Evolutionary conservation across 768 basidiomycete species (phyloP), one percentile per base, ranked within the genome.

Genomic region (Leccinellum rugosiceps): DNA sequence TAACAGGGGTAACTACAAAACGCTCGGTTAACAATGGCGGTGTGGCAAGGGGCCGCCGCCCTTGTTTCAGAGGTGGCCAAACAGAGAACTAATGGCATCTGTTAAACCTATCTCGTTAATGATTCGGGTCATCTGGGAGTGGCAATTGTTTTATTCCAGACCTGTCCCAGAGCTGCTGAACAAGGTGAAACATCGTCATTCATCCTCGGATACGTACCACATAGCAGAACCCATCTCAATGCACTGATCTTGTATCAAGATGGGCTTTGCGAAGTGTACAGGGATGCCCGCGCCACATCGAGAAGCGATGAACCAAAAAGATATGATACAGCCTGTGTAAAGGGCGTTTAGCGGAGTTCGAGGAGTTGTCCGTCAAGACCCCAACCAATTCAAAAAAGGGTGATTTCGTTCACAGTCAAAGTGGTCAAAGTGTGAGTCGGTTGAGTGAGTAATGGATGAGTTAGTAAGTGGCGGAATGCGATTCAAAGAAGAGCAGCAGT

Each of bases 221-320:
- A 28, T 44, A 28, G 34, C 55, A 63, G 34, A 56, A 32, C 48
- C 13, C 52, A 15, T 23, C 66, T 52, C 55, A 35, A 43, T 13
- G 26, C 53, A 49, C 14, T 38, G 9, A 25, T 19, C 46, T 35
- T 63, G 60, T 57, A 52, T 52, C 60, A 63, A 63, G 63, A 55
- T 59, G 66, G 57, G 58, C 53, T 60, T 66, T 63, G 61, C 53
- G 53, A 59, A 48, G 53, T 41, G 50, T 48, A 17, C 38, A 50
- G 41, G 35, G 31, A 50, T 11, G 26, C 44, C 26, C 17, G 21
- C n/a, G 34, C 25, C 19, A 41, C n/a, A 8, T 9, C 28, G n/a
- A 49, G 26, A 14, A 31, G 45, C n/a, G 38, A 15, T 38, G 34
- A 31, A 19, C 31, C 13, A 32, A 14, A 13, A 11, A 21, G 23